Evolutionary conservation across 352 stramenopile species (phyloP).

Genomic region (Peronospora belbahrii): DNA sequence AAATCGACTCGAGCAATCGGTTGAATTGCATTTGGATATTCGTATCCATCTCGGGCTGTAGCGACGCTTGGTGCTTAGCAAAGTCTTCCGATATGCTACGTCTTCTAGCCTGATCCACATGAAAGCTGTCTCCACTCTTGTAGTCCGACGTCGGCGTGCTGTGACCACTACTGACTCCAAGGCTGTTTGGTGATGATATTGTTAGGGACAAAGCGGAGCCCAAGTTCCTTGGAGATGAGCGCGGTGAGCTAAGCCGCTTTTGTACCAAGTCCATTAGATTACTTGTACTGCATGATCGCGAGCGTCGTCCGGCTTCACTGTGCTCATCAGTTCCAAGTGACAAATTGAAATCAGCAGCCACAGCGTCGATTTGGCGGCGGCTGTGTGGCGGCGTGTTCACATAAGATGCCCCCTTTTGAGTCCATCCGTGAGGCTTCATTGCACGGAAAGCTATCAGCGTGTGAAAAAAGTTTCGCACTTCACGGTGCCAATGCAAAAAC

Average conservation of each 20-base stretch:
- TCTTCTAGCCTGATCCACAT: conserved; percentile 42
- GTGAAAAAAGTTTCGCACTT: conserved; percentile 84
- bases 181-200: conserved; percentile 69
- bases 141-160: conserved; percentile 63
- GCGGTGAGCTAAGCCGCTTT: conserved; percentile 60
- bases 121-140: conserved; percentile 48
- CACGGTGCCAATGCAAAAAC: conserved; percentile 84
- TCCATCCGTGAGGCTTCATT: conserved; percentile 84
- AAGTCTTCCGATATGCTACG: conserved; percentile 80
- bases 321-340: conserved; percentile 66
- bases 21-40: conserved; percentile 83
- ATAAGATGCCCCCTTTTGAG: conserved; percentile 75
- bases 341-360: conserved; percentile 81
- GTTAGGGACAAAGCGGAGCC: conserved; percentile 49
- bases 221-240: conserved; percentile 48
- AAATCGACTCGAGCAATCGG: conserved; percentile 75
- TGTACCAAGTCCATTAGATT: conserved; percentile 79
- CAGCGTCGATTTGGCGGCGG: conserved; percentile 80
- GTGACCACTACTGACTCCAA: conserved; percentile 47
- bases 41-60: conserved; percentile 76
- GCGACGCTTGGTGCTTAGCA: conserved; percentile 39
- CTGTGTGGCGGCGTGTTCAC: conserved; percentile 84
- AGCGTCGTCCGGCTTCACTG: conserved; percentile 41
- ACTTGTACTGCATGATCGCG: conserved; percentile 75
- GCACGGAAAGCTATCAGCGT: conserved; percentile 78